Percentiles rank a stretch among this genome's conserved stretches.
Conservation (phyloP, 2,329 filamentous ascomycete genomes). For the Zasmidium cellare region DNA sequence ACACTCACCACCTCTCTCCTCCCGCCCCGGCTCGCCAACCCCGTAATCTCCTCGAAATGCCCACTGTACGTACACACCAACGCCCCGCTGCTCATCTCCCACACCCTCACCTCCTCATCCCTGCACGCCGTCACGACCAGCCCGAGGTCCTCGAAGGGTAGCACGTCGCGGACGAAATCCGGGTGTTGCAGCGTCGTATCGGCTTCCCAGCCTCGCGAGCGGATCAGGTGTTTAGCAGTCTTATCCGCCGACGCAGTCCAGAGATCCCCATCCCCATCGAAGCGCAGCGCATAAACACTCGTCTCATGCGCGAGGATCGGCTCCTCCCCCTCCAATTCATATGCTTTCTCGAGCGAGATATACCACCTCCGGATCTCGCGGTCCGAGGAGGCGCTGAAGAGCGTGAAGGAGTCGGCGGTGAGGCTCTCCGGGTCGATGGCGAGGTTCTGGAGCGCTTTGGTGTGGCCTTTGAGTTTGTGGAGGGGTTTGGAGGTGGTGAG, state of each 20-base stretch:
- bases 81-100: constrained; percentile 58
- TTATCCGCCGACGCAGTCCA: constrained; percentile 96
- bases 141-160: constrained; percentile 62
- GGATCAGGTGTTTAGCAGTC: constrained; percentile 75
- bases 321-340: constrained; percentile 53
- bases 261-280: constrained; percentile 67
- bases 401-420: constrained; percentile 39
- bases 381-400: constrained; percentile 72
- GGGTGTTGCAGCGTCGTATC: constrained; percentile 78
- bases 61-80: constrained; percentile 54
- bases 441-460: constrained; percentile 77
- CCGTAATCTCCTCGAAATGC: constrained; percentile 92
- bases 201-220: constrained; percentile 65
- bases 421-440: constrained; percentile 68
- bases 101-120: constrained; percentile 88
- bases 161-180: constrained; percentile 84
- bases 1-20: constrained; percentile 68
- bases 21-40: constrained; percentile 58
- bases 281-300: constrained; percentile 78
- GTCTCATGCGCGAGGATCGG: constrained; percentile 82
- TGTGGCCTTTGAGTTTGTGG: constrained; percentile 75
- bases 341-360: constrained; percentile 54
- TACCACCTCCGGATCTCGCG: constrained; percentile 73
- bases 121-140: constrained; percentile 87
- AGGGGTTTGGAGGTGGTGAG: constrained; percentile 65